Base-by-base conservation (phyloP, 169 alveolate species). In the Plasmodium blacklocki region DNA sequence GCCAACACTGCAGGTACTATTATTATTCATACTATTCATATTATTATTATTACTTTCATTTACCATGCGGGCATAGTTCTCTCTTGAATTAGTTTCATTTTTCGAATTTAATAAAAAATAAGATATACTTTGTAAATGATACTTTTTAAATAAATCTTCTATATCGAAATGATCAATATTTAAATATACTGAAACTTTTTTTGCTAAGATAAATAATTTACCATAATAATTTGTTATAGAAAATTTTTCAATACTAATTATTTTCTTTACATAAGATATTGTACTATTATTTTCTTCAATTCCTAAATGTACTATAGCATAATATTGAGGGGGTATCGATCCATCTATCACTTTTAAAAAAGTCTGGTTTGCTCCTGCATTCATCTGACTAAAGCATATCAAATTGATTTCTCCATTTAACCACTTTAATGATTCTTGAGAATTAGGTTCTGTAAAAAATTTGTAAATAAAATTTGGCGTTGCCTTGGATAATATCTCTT, bases 301-400 rank as follows among this genome's bases (percentile, higher is more conserved):
- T 14, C 89, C 89, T 71, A 76, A 68, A 21, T 76, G 80, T 7
- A 83, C 64, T 68, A 83, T 68, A 47, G 86, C 91, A 70, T 68
- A 83, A 60, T 83, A 83, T 39, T 83, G 73, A 9, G 91, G 80
- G 0, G 91, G 91, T 1, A 83, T 62, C 3, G 86, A 64, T 7
- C 91, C 91, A 83, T 83, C 91, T 14, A 83, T 67, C 7, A 83
- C 91, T 83, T 83, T 83, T 68, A 83, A 68, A 68, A 83, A 83
- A 29, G 56, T 23, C 15, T 70, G 91, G 67, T 54, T 83, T 14
- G 86, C 80, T 56, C 86, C 80, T 18, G 80, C 91, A 83, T 70
- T 83, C 91, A 68, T 83, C 23, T 83, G 91, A 47, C 91, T 83
- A 72, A 83, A 68, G 32, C 91, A 83, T 32, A 83, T 67, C 26